phyloP scores from a whole-genome alignment of 805 yeast species.

The Wickerhamiella shivajii region DNA sequence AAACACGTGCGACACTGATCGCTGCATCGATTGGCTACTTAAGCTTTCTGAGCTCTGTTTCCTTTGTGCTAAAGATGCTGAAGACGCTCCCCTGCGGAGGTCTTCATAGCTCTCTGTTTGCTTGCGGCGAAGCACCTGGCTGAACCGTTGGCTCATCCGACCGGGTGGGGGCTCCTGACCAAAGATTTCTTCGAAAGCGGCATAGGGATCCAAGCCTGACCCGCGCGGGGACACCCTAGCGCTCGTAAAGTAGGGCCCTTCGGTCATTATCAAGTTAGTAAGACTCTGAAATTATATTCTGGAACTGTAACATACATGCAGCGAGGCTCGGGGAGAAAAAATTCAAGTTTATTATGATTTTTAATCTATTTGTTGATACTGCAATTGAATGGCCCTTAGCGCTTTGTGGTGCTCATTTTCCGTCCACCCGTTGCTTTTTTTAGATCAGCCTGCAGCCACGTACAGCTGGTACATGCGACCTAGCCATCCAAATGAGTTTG shows the following conservation, averaged over 20 bases:
- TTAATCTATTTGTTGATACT: background rate
- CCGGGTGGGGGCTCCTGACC: conserved; percentile 26
- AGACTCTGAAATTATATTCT: background rate
- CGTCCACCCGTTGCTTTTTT: background rate
- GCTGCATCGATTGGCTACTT: conserved; percentile 3
- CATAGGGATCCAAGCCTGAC: conserved; percentile 12
- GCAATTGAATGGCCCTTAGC: background rate
- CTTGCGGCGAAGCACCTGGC: background rate
- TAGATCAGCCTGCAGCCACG: conserved; percentile 2
- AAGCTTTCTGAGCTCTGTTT: background rate
- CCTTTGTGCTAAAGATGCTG: conserved; percentile 1
- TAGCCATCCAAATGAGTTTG: background rate
- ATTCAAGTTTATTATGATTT: background rate
- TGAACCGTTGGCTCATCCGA: conserved; percentile 12
- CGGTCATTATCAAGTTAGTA: conserved; percentile 10
- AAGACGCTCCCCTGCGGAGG: conserved; percentile 5
- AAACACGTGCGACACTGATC: conserved; percentile 2
- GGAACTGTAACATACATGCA: background rate
- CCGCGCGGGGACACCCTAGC: conserved; percentile 5
- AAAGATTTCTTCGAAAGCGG: conserved; percentile 24
- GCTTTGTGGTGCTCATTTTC: background rate
- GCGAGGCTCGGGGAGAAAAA: background rate
- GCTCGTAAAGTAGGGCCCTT: conserved; percentile 6
- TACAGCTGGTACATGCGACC: conserved; percentile 4
- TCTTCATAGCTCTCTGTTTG: too few species aligned